Evolutionary conservation across 2,329 filamentous ascomycete genomes (phyloP), one percentile per base, ranked within the genome.

Genomic region (Sporothrix pallida): DNA sequence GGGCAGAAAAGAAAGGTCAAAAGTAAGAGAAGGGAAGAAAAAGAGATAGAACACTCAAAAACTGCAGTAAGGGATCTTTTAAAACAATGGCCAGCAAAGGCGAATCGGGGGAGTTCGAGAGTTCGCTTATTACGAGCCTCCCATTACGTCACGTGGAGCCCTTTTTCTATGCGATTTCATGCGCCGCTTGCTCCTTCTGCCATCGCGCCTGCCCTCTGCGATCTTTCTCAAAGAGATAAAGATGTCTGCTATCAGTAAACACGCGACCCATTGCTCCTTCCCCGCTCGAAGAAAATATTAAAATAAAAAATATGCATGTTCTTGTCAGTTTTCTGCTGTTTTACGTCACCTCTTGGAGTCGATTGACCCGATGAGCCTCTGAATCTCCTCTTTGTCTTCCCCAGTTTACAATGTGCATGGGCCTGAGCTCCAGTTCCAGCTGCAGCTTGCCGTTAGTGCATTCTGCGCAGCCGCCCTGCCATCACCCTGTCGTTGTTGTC

Each of bases 101-200:
- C 48, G 69, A 62, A 70, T 56, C 12, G 31, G 67, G 37, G 12
- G 26, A 23, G n/a, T 20, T 54, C 67, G 3, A 56, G 46, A 67
- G 63, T 31, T 31, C 44, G 63, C 63, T 68, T 48, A 48, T 68
- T 68, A 68, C 46, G 20, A 48, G 44, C 20, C 63, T 31, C 31
- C 48, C 13, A 67, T 68, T 72, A 72, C 71, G 71, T 72, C 71
- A 72, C 71, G 71, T 72, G 71, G 48, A 67, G 62, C 26, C 42
- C 17, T 17, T 46, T 26, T 17, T 46, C 5, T 44, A 17, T 65
- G n/a, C 62, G 62, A 67, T 67, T 48, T 26, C 62, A 26, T 72
- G 62, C 42, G 23, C 4, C 52, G 52, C 52, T 48, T 60, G 54
- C 46, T 70, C 52, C 42, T 71, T 62, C 42, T 6, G 26, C 62